Evolutionary conservation across 352 stramenopile genomes (phyloP), one percentile per base, ranked within the genome.

Genomic region (Globisporangium sylvaticum): DNA sequence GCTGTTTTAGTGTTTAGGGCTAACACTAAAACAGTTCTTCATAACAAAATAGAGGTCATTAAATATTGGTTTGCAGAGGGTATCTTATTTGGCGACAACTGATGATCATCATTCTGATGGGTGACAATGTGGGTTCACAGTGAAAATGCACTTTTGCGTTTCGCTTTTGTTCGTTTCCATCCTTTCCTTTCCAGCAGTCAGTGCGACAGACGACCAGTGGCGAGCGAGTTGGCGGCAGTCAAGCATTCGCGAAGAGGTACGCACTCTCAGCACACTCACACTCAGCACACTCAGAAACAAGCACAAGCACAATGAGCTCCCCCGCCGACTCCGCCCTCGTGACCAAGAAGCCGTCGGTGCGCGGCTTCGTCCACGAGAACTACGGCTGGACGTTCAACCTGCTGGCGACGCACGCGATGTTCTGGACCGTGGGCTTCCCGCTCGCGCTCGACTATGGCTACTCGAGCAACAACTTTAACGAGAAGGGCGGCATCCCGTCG

Each of bases 331-430:
- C 24, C 52, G 34, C 27, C 14, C 5, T 62, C 22, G 29, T 39
- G n/a, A 48, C 39, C 39, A 69, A 64, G 34, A 80, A 70, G 67
- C 73, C 74, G 32, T 79, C 64, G 68, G 71, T 92, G 59, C 34
- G 71, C 46, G 76, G 78, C 71, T 95, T 91, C 62, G 56, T 95
- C 58, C 64, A 48, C 39, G 76, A 89, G 69, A 95, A 93, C 82
- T 81, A 78, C 22, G 87, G 85, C 75, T 93, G 85, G 87, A 92
- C 82, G 14, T 92, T 93, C 81, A 95, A 94, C 71, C 66, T 95
- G n/a, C 70, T 92, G 46, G 82, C 77, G 60, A 94, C 83, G 48
- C 84, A 94, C 58, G 71, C 88, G 37, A 70, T 94, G 80, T 95
- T 92, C 75, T 94, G 85, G 87, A 80, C 87, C 64, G 78, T 90